These are phyloP conservation scores for Aspergillus tubingensis DNA, from an alignment of 2,329 filamentous ascomycete genomes.

Conservation along the genomic window DNA sequence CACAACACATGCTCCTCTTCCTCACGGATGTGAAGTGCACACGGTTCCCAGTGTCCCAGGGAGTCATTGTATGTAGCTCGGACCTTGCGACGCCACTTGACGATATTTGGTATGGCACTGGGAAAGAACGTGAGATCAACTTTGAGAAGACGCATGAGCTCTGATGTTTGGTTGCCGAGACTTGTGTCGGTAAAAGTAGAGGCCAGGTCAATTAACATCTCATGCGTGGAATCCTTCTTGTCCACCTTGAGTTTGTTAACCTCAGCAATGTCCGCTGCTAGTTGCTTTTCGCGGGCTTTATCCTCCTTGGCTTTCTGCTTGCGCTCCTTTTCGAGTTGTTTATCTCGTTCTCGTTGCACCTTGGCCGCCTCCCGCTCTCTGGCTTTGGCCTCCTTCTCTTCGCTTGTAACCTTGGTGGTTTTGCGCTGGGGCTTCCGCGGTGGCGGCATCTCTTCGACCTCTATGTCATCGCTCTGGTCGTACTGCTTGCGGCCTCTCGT, in stretches of 20 bases:
- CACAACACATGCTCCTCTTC: conserved; percentile 65
- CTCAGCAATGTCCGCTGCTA: conserved; percentile 66
- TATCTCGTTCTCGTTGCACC: conserved; percentile 56
- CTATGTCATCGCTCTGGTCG: neutral
- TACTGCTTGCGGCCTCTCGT: conserved; percentile 2
- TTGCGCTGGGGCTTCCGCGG: conserved; percentile 46
- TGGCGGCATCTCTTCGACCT: conserved; percentile 47
- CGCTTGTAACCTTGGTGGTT: conserved; percentile 28
- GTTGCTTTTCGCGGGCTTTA: conserved; percentile 64
- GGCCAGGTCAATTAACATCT: conserved; percentile 77
- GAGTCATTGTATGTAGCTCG: conserved; percentile 63
- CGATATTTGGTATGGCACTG: conserved; percentile 50
- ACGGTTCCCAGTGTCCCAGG: conserved; percentile 66
- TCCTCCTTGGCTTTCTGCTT: conserved; percentile 53
- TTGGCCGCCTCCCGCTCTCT: conserved; percentile 54
- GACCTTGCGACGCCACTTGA: conserved; percentile 71
- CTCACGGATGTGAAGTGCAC: conserved; percentile 47
- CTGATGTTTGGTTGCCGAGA: conserved; percentile 46
- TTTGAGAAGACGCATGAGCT: conserved; percentile 45
- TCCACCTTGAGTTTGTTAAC: conserved; percentile 73
- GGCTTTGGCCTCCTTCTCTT: conserved; percentile 50
- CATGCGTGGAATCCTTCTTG: conserved; percentile 70
- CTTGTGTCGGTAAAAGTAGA: conserved; percentile 53
- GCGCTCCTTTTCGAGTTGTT: conserved; percentile 57
- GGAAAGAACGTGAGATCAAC: conserved; percentile 45